Base-by-base conservation (phyloP, 345 rosid genomes). In the Eucalyptus sp. region DNA sequence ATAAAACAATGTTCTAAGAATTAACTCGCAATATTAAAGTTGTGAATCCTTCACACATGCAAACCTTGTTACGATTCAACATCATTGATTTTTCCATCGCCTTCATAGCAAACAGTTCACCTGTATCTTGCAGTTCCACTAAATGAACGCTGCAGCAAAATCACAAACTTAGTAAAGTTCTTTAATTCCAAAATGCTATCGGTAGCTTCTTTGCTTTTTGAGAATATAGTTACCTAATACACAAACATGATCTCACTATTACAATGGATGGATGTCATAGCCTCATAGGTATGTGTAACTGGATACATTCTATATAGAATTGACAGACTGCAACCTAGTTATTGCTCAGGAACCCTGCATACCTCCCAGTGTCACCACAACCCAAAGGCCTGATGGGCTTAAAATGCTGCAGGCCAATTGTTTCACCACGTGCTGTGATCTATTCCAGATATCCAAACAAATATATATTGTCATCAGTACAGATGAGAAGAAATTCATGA, bases 281-380 rank as follows among this genome's bases (percentile, higher is more conserved):
- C 83, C 48, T 76, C 83, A 37, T 20, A 76, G 15, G 83, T 20
- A 76, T 20, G 48, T 37, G 83, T 71, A 71, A 56, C 58, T 71
- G 46, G 46, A 71, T 37, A 37, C 46, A 37, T 37, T 76, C 83
- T 76, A 76, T 13, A 50, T 49, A 51, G 49, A 71, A 46, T 8
- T 81, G 44, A 58, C 86, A 49, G 46, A 54, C 50, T 80, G 51
- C 48, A 60, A 81, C 86, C 31, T 84, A 84, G 27, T 18, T 76
- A 33, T 76, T 76, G 83, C 83, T 37, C 18, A 71, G 83, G 83
- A 71, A 71, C 83, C 81, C 46, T 71, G 27, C 83, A 83, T 94
- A 98, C 99, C 99, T 96, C 92, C 99, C 99, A 88, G 99, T 96
- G 92, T 98, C 99, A 88, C 99, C 99, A 64, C 97, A 95, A 25